Evolutionary conservation across 345 rosid genomes (phyloP).

Genomic region (Salix suchowensis): DNA sequence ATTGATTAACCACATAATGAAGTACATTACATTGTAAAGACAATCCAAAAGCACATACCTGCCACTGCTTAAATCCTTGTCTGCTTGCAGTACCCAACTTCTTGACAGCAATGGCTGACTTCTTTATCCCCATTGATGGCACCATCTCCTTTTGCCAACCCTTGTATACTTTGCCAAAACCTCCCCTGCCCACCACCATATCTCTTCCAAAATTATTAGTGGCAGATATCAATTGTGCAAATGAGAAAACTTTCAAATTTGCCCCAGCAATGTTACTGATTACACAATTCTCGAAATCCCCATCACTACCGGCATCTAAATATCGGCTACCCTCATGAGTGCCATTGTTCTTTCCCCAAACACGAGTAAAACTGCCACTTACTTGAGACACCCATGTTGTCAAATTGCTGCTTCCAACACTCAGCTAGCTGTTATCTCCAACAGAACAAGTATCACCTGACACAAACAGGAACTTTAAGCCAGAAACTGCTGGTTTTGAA

Average conservation of each 20-base stretch:
- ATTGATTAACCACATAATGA: no score
- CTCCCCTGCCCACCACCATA: constrained; percentile 16
- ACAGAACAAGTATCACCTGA: not conserved
- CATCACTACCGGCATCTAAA: not conserved
- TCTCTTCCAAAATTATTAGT: constrained; percentile 7
- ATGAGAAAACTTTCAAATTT: constrained; percentile 13
- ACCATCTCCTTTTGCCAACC: constrained; percentile 17
- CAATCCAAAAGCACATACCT: not conserved
- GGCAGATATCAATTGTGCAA: constrained; percentile 9
- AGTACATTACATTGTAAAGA: no score
- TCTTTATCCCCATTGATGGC: not conserved
- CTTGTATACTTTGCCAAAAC: constrained; percentile 14
- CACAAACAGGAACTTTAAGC: not conserved
- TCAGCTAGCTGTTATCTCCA: constrained; percentile 1
- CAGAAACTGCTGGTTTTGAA: not conserved
- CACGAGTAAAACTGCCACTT: constrained; percentile 3
- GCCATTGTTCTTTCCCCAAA: constrained; percentile 2
- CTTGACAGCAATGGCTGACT: constrained; percentile 12
- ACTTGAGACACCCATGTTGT: constrained; percentile 5
- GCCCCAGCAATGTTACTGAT: not conserved
- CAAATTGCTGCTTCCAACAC: constrained; percentile 9
- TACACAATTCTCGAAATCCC: not conserved
- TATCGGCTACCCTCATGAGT: not conserved
- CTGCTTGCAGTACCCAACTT: constrained; percentile 5
- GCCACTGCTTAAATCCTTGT: constrained; percentile 17